Evolutionary conservation across 2,329 filamentous ascomycete genomes (phyloP), one percentile per base, ranked within the genome.

Genomic region (Fusarium nisikadoi): DNA sequence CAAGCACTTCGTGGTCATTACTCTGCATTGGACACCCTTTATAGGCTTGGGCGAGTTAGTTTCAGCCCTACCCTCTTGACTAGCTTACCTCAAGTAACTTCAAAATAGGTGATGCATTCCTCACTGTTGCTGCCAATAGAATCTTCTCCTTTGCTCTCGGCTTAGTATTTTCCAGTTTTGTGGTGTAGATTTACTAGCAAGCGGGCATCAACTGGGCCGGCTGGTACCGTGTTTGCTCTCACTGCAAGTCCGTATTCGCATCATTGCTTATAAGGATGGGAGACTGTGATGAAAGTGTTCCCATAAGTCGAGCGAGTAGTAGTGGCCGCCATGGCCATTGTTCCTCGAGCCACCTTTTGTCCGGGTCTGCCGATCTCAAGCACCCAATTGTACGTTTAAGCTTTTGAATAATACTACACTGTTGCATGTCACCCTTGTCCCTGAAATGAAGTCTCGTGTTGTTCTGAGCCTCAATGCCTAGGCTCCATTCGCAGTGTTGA

Each of bases 311-410:
- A 46, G 25, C 33, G 41, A 63, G 33, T 31, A 54, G 7, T 58
- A 52, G 20, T 17, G 27, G 2, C 31, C 3, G 2, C 2, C 16
- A n/a, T 31, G 17, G 23, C 5, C 23, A 3, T 13, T 4, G 11
- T 29, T n/a, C 9, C 8, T n/a, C 6, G 7, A 47, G 14, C n/a
- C 23, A n/a, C 17, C n/a, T 12, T 25, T 35, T 50, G 47, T 19
- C 47, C 29, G 47, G 17, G 17, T 17, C 47, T 35, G 47, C 12
- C 31, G 31, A 50, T 50, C 47, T 31, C 12, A 27, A 38, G 42
- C 65, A 67, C 64, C 54, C 64, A 42, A 23, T 27, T 23, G 41
- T 29, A 38, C 53, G 64, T 46, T 65, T 66, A 53, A 53, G 5
- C 36, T 46, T 31, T 27, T 14, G 14, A 43, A 23, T 20, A 52